Evolutionary conservation across 768 basidiomycete genomes (phyloP).

Genomic region (Leucocoprinus leucothites): DNA sequence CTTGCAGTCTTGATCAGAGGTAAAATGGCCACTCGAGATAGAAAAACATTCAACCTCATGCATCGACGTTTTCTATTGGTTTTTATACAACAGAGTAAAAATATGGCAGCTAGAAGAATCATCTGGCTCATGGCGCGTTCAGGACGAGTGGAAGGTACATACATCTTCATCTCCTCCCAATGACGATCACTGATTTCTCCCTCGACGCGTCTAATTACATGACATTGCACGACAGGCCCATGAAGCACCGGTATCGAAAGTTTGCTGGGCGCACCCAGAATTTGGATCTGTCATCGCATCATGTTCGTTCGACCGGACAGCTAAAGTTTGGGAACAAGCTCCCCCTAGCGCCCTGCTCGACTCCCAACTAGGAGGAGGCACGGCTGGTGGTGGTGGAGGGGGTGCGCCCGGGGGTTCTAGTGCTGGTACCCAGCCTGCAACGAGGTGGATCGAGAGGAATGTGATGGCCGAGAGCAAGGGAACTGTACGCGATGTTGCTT

Average conservation of each 20-base stretch:
- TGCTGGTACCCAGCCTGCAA: slow-evolving; percentile 19
- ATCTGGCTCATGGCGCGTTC: slow-evolving; percentile 70
- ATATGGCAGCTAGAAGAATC: slow-evolving; percentile 77
- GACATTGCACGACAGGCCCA: too few species aligned
- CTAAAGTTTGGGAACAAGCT: slow-evolving; percentile 88
- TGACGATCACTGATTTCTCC: too few species aligned
- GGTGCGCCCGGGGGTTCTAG: neutral
- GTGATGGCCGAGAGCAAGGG: slow-evolving; percentile 82
- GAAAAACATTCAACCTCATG: neutral
- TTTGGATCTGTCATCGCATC: slow-evolving; percentile 87
- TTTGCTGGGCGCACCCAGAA: slow-evolving; percentile 92
- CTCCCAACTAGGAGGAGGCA: neutral
- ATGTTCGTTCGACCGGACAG: slow-evolving; percentile 85
- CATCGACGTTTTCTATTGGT: slow-evolving; percentile 1
- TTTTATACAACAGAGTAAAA: slow-evolving; percentile 59
- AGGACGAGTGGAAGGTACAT: slow-evolving; percentile 89
- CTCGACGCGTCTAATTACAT: too few species aligned
- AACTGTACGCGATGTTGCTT: slow-evolving; percentile 82
- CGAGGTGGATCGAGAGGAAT: slow-evolving; percentile 73
- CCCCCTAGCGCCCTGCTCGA: slow-evolving; percentile 21
- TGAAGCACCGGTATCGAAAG: slow-evolving; percentile 80
- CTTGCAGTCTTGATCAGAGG: slow-evolving; percentile 83
- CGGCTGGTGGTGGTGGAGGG: neutral
- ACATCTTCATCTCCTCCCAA: too few species aligned
- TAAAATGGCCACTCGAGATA: slow-evolving; percentile 31